Base-by-base conservation (phyloP, 1,284 basidiomycete genomes). In the Tilletia setariae region DNA sequence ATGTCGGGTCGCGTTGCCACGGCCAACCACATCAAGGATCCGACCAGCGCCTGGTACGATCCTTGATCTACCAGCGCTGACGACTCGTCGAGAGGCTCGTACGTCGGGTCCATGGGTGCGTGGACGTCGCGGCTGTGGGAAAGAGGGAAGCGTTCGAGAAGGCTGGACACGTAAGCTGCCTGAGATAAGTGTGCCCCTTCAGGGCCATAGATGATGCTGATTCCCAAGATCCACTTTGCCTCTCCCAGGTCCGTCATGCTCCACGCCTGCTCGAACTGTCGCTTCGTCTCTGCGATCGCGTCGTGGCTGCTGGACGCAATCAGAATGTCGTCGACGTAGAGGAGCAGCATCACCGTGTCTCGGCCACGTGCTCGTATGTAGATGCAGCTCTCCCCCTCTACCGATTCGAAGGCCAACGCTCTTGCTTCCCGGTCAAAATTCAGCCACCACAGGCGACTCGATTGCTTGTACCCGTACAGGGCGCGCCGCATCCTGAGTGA, bases 1-100 rank as follows among this genome's bases (percentile, higher is more conserved):
- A 87, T 85, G 72, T 86, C 84, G 0, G 85, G 84, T 1, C 83
- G 70, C 0, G 85, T 85, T 0, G 72, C 82, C 15, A 84, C 71
- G 1, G 83, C 78, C 0, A 85, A 63, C 66, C 86, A 87, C 65
- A 85, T 81, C 1, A 87, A 80, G 1, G 74, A 80, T 3, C 86
- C 84, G 7, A 86, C 71, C 21, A 75, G 28, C 8, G 28, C 13
- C 56, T 30, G 28, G 35, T 28, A 61, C 9, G 21, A 21, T 15
- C 35, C 56, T 32, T 8, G 28, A 8, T 61, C 28, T 7, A 8
- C 56, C 7, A 15, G 11, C 13, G 13, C 9, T 7, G 28, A 40
- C 8, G 56, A 25, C 35, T 7, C 15, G 23, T 40, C 9, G 16
- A 9, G 11, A 19, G 43, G 43, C 43, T 19, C 11, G 43, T 44